Percentiles rank a stretch among this genome's conserved stretches.
These are phyloP conservation scores for Fusarium sp. DNA, from an alignment of 2,329 filamentous ascomycete genomes.

Conservation along the genomic window DNA sequence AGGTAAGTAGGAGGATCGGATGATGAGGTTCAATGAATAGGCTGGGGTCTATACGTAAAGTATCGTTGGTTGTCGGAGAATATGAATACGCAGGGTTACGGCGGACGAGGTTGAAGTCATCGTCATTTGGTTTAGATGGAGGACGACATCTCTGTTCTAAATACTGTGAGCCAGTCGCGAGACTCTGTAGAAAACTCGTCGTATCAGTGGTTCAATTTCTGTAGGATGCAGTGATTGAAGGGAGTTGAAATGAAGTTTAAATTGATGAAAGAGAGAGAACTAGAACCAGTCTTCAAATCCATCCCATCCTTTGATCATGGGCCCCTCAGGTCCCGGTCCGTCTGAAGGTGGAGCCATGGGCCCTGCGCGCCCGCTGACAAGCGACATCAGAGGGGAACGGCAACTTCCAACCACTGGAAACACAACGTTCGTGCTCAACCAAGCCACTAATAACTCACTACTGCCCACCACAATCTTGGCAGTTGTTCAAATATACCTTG, in stretches of 20 bases:
- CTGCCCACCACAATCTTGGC: slow-evolving; percentile 12
- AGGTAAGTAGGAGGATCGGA: background rate
- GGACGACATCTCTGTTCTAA: slow-evolving; percentile 32
- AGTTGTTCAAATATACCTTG: slow-evolving; percentile 1
- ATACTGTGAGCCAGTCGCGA: background rate
- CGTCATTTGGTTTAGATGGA: slow-evolving; percentile 33
- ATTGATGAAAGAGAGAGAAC: slow-evolving; percentile 14
- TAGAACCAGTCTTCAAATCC: background rate
- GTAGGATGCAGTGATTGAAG: background rate
- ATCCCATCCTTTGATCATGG: slow-evolving; percentile 17
- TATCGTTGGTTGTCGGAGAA: slow-evolving; percentile 27
- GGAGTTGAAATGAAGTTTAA: background rate
- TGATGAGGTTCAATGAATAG: slow-evolving; percentile 10
- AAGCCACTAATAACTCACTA: slow-evolving; percentile 19
- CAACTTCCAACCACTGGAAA: slow-evolving; percentile 27
- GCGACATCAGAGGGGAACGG: slow-evolving; percentile 19
- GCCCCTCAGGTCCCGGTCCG: background rate
- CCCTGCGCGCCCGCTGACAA: slow-evolving; percentile 11
- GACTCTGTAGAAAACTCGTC: background rate
- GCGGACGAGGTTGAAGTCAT: slow-evolving; percentile 22
- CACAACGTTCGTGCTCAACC: background rate
- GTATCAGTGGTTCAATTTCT: background rate
- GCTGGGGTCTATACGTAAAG: slow-evolving; percentile 8
- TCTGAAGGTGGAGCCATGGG: background rate
- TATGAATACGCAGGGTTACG: slow-evolving; percentile 29